These are phyloP conservation scores for Xerocomus potaroensis DNA, from an alignment of 768 basidiomycete species.

Conservation along the genomic window DNA sequence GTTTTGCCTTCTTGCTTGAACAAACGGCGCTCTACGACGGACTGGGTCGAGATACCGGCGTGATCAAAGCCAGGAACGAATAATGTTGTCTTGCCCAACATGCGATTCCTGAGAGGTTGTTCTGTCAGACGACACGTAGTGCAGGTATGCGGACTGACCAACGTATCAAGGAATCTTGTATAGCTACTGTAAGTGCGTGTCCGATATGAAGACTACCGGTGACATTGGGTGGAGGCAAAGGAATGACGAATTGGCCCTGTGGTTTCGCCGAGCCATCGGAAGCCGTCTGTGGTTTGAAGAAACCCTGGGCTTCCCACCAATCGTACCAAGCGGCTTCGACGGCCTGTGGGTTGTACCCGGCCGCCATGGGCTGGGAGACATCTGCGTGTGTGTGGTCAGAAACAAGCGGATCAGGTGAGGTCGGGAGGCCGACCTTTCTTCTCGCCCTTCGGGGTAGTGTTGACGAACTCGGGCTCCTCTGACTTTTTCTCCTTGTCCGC, in stretches of 20 bases:
- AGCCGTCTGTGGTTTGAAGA: constrained; percentile 73
- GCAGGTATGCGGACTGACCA: constrained; percentile 52
- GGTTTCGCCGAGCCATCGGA: constrained; percentile 54
- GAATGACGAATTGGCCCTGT: constrained; percentile 77
- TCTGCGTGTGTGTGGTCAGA: constrained; percentile 43
- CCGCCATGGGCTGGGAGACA: constrained; percentile 79
- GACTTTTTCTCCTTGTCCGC: constrained; percentile 69
- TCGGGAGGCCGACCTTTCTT: constrained; percentile 70
- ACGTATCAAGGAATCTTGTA: constrained; percentile 85
- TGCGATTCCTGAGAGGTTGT: constrained; percentile 69
- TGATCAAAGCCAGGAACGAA: constrained; percentile 96
- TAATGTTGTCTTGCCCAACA: constrained; percentile 87
- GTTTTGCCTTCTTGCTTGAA: constrained; percentile 80
- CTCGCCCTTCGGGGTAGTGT: constrained; percentile 83
- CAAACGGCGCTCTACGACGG: constrained; percentile 91
- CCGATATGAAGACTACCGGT: constrained; percentile 95
- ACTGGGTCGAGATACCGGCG: constrained; percentile 97
- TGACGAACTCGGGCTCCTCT: constrained; percentile 74
- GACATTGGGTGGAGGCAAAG: constrained; percentile 93
- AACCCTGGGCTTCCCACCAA: constrained; percentile 92
- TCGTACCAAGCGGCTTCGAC: constrained; percentile 97
- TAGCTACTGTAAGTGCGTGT: constrained; percentile 86
- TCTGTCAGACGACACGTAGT: neutral
- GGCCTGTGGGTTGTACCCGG: constrained; percentile 92
- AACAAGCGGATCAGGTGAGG: neutral